phyloP scores from a whole-genome alignment of 139 green algal genomes.

The Ulvella scutata region DNA sequence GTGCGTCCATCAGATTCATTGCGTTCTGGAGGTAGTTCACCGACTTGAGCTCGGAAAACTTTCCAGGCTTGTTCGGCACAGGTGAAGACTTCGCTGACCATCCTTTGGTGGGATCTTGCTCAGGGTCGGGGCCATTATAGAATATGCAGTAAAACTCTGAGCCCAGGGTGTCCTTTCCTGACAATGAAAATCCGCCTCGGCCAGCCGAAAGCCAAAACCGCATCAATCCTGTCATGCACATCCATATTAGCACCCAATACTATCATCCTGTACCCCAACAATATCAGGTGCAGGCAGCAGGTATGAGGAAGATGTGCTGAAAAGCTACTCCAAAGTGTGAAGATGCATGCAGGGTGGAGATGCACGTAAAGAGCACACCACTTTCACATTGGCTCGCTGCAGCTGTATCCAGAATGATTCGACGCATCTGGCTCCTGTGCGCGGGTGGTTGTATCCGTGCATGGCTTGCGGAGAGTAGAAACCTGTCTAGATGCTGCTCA shows the following conservation, averaged over 20 bases:
- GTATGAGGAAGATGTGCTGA: too few species aligned
- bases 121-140: background rate
- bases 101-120: background rate
- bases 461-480: background rate
- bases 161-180: background rate
- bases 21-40: background rate
- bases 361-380: background rate
- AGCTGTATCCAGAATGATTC: background rate
- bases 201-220: background rate
- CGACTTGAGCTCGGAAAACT: conserved; percentile 1
- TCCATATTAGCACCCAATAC: too few species aligned
- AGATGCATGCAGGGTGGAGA: background rate
- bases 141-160: background rate
- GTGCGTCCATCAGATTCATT: background rate
- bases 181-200: background rate
- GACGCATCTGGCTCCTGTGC: background rate
- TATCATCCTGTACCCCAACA: too few species aligned
- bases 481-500: conserved; percentile 4
- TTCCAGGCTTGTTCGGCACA: background rate
- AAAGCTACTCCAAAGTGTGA: too few species aligned
- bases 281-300: too few species aligned
- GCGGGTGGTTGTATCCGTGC: background rate
- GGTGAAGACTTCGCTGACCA: background rate
- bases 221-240: background rate
- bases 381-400: background rate